Conservation (phyloP, 23 red algal species). For the Cyanidium caldarium region DNA sequence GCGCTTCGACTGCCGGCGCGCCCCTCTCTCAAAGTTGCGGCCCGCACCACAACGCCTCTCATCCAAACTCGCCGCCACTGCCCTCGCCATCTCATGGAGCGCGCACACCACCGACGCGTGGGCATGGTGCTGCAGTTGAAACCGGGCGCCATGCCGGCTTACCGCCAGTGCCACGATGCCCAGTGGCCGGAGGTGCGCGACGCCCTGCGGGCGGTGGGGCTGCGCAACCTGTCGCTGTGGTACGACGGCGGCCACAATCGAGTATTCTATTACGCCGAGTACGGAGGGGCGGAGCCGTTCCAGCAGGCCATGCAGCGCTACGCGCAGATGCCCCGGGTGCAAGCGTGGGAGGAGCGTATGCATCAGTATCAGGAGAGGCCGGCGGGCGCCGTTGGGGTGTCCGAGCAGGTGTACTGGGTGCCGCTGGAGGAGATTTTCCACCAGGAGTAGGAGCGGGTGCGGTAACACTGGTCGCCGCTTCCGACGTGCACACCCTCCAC, state of each 20-base stretch:
- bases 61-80: no score
- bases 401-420: conserved; percentile 34
- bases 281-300: conserved; percentile 39
- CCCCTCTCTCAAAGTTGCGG: no score
- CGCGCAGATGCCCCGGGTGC: conserved; percentile 40
- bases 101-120: no score
- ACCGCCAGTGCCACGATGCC: conserved; percentile 29
- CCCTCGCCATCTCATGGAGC: no score
- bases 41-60: no score
- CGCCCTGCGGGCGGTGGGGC: conserved; percentile 31
- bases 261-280: conserved; percentile 83
- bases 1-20: no score
- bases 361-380: conserved; percentile 58
- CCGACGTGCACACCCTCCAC: no score
- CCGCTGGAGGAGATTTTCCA: no score
- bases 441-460: no score
- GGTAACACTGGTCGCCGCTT: no score
- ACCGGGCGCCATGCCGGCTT: no score
- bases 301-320: conserved; percentile 50
- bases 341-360: conserved; percentile 65
- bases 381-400: conserved; percentile 11
- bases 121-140: no score
- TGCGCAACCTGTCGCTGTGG: conserved; percentile 59
- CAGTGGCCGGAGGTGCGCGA: conserved; percentile 22
- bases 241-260: conserved; percentile 19